These are phyloP conservation scores for Fistulina hepatica DNA, from an alignment of 1,284 basidiomycete species.

Conservation along the genomic window DNA sequence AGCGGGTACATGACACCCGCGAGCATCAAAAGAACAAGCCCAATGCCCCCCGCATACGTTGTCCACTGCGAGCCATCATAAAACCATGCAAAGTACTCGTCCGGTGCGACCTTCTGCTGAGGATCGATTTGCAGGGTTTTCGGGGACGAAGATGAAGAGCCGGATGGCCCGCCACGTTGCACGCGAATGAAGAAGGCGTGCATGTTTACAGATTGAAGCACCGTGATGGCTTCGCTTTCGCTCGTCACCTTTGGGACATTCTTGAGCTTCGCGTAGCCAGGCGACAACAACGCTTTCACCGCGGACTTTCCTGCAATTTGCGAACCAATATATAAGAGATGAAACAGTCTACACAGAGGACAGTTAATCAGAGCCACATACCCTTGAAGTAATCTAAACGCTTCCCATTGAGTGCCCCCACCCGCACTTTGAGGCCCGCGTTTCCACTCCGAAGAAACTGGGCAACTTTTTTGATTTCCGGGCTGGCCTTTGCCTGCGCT, in stretches of 20 bases:
- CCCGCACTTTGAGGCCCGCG: conserved; percentile 81
- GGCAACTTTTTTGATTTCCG: conserved; percentile 69
- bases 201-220: conserved; percentile 69
- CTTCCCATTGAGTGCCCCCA: conserved; percentile 89
- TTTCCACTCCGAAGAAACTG: conserved; percentile 79
- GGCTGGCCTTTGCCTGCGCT: conserved; percentile 64
- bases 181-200: conserved; percentile 87
- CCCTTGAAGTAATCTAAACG: conserved; percentile 98
- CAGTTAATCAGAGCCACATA: conserved; percentile 26
- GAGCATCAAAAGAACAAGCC: conserved; percentile 91
- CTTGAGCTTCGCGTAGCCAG: conserved; percentile 84
- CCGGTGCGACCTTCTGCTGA: conserved; percentile 69
- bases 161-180: conserved; percentile 64
- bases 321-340: conserved; percentile 8
- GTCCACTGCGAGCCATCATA: conserved; percentile 92
- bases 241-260: conserved; percentile 68
- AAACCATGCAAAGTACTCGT: conserved; percentile 93
- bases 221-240: conserved; percentile 67
- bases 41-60: conserved; percentile 84
- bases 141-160: conserved; percentile 60
- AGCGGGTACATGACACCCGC: conserved; percentile 99
- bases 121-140: conserved; percentile 76
- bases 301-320: conserved; percentile 71
- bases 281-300: conserved; percentile 83
- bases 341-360: neutral